phyloP scores from a whole-genome alignment of 495 filamentous ascomycete species.

The Cudoniella acicularis region DNA sequence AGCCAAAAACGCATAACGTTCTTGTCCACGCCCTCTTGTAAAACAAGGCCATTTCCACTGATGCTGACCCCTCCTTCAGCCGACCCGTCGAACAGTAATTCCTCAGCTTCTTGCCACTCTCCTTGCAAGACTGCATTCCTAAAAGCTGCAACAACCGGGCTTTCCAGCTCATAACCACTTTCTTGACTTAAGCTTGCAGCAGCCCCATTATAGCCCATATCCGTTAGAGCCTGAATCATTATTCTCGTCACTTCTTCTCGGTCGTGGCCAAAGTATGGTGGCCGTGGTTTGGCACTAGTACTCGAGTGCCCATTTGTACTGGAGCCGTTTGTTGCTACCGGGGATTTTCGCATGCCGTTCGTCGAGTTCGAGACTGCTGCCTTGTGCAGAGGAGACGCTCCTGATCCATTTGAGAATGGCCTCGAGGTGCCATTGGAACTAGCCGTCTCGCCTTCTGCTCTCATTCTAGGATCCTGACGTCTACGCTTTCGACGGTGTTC shows the following conservation, averaged over 20 bases:
- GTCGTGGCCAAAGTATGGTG: slow-evolving; percentile 69
- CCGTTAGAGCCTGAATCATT: slow-evolving; percentile 82
- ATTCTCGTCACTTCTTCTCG: slow-evolving; percentile 92
- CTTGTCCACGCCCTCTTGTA: slow-evolving; percentile 41
- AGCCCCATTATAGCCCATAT: slow-evolving; percentile 78
- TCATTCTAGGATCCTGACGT: slow-evolving; percentile 30
- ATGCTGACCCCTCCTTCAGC: slow-evolving; percentile 47
- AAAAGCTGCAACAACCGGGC: slow-evolving; percentile 77
- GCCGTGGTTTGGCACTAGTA: slow-evolving; percentile 17
- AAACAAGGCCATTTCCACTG: slow-evolving; percentile 37
- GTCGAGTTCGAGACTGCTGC: slow-evolving; percentile 28
- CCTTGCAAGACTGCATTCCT: slow-evolving; percentile 76
- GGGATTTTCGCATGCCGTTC: slow-evolving; percentile 37
- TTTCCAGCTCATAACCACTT: slow-evolving; percentile 89
- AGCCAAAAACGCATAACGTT: slow-evolving; percentile 64
- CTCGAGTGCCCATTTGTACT: slow-evolving; percentile 29
- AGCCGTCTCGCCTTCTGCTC: slow-evolving; percentile 23
- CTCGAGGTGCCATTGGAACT: slow-evolving; percentile 33
- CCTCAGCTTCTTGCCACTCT: slow-evolving; percentile 81
- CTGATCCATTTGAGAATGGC: slow-evolving; percentile 37
- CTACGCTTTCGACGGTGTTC: slow-evolving; percentile 29
- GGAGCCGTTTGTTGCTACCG: slow-evolving; percentile 35
- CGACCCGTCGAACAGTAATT: slow-evolving; percentile 63
- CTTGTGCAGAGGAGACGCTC: slow-evolving; percentile 25
- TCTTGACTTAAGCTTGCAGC: slow-evolving; percentile 71